Evolutionary conservation across 2,329 filamentous ascomycete genomes (phyloP).

Genomic region (Calcarisporium arbuscula): DNA sequence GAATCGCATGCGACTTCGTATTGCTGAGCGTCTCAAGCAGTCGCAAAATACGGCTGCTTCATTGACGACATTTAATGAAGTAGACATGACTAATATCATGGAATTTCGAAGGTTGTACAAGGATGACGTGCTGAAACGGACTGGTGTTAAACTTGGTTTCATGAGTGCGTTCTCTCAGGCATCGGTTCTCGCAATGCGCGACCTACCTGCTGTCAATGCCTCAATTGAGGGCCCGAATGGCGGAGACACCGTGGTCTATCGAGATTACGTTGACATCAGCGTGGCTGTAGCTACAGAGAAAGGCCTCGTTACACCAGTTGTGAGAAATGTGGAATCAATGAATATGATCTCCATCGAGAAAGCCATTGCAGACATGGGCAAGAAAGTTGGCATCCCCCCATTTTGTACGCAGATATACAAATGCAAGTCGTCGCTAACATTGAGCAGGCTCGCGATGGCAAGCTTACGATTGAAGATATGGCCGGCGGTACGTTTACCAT

Average conservation of each 20-base stretch:
- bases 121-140: conserved; percentile 92
- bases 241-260: conserved; percentile 96
- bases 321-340: conserved; percentile 85
- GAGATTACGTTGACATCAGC: conserved; percentile 96
- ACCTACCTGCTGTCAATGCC: conserved; percentile 90
- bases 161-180: conserved; percentile 97
- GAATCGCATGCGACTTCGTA: conserved; percentile 98
- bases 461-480: conserved; percentile 99
- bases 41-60: conserved; percentile 98
- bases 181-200: conserved; percentile 84
- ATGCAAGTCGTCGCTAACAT: not conserved
- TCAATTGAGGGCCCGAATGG: conserved; percentile 94
- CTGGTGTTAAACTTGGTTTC: conserved; percentile 96
- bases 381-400: conserved; percentile 60
- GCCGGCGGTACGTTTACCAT: conserved; percentile 97
- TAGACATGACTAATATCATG: conserved; percentile 97
- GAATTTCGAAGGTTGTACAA: conserved; percentile 97
- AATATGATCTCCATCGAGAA: conserved; percentile 86
- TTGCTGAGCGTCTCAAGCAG: conserved; percentile 96
- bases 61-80: conserved; percentile 97
- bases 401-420: not conserved
- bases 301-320: conserved; percentile 91
- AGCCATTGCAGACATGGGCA: conserved; percentile 86
- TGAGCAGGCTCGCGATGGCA: conserved; percentile 77
- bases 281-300: conserved; percentile 97